Percentiles rank a stretch among this genome's conserved stretches.
Conservation (phyloP, 345 rosid genomes). For the Mangifera indica region DNA sequence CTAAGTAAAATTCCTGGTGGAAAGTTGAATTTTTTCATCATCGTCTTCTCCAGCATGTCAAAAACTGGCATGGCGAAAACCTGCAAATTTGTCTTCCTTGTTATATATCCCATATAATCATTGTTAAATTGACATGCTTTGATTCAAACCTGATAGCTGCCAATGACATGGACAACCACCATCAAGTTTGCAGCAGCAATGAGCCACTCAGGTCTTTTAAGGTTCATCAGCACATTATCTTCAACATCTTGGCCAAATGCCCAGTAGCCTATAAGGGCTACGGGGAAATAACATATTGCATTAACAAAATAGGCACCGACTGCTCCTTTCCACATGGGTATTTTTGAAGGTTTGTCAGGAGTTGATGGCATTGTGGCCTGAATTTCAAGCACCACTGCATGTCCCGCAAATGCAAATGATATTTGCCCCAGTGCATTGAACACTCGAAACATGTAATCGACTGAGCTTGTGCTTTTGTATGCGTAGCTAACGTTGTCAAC, state of each 20-base stretch:
- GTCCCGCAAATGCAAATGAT: constrained; percentile 91
- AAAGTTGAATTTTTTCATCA: constrained; percentile 51
- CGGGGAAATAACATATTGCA: constrained; percentile 91
- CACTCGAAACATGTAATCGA: constrained; percentile 62
- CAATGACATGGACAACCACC: constrained; percentile 93
- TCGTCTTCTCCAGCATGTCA: constrained; percentile 60
- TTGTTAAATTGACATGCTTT: background rate
- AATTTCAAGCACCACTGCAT: constrained; percentile 86
- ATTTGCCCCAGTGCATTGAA: constrained; percentile 85
- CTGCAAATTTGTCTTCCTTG: constrained; percentile 22
- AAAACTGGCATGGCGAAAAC: constrained; percentile 97
- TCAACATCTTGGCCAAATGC: constrained; percentile 78
- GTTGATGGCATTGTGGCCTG: constrained; percentile 97
- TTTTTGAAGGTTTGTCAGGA: constrained; percentile 72
- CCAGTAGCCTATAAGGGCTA: constrained; percentile 87
- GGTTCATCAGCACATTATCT: constrained; percentile 68
- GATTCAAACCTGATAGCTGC: constrained; percentile 72
- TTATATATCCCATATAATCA: background rate
- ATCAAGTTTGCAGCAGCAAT: constrained; percentile 89
- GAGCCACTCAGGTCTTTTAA: constrained; percentile 75
- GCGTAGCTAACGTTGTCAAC: constrained; percentile 60
- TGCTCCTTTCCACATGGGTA: constrained; percentile 95
- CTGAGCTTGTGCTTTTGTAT: constrained; percentile 46
- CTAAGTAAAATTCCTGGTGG: constrained; percentile 60
- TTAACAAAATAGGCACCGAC: constrained; percentile 73